These are phyloP conservation scores for Macrolepiota albuminosa DNA, from an alignment of 768 basidiomycete species.

Conservation along the genomic window DNA sequence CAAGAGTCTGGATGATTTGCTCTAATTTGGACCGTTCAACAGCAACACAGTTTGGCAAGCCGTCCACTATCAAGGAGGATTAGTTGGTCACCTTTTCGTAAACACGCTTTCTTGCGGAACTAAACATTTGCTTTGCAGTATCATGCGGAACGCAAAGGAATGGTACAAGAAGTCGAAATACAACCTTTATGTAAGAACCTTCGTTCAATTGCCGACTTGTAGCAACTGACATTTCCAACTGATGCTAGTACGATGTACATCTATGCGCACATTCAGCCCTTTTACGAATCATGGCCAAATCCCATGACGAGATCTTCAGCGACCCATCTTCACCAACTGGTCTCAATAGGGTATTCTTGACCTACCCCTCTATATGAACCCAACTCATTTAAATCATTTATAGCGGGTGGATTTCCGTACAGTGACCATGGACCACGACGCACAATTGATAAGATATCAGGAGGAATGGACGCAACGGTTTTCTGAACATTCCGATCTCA, in stretches of 20 bases:
- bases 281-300: conserved; percentile 63
- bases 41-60: conserved; percentile 87
- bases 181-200: conserved; percentile 44
- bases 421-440: conserved; percentile 60
- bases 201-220: not conserved
- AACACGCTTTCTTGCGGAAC: not conserved
- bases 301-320: conserved; percentile 76
- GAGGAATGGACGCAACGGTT: conserved; percentile 68
- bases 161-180: conserved; percentile 73
- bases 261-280: conserved; percentile 69
- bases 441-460: conserved; percentile 48
- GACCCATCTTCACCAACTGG: conserved; percentile 64
- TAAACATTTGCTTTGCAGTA: conserved; percentile 27
- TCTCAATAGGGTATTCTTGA: conserved; percentile 54
- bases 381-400: conserved; percentile 1
- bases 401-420: conserved; percentile 65
- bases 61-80: conserved; percentile 84
- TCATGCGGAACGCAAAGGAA: conserved; percentile 64
- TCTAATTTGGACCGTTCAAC: conserved; percentile 86
- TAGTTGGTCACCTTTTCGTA: conserved; percentile 40
- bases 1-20: conserved; percentile 87
- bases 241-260: conserved; percentile 63
- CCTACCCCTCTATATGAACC: not conserved
- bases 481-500: conserved; percentile 51
- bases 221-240: not conserved